Base-by-base conservation (phyloP, 129 eudicot genomes). In the Flaveria brownii region DNA sequence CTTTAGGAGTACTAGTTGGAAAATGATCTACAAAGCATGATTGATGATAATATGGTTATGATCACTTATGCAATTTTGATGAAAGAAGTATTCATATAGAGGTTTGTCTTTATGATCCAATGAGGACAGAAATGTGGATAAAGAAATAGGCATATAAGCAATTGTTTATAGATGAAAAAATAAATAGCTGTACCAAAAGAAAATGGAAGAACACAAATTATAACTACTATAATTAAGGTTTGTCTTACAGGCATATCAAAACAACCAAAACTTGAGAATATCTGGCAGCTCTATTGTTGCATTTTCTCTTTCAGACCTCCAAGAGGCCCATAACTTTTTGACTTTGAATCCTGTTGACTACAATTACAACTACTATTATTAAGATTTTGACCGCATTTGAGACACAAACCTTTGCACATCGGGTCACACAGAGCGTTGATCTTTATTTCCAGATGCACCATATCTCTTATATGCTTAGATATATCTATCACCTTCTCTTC, bases 391-490 rank as follows among this genome's bases (percentile, higher is more conserved):
- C 99, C 96, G 68, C 97, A 94, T 4, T 66, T 80, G 0, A 89
- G 90, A 77, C 97, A 94, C 50, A 88, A 57, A 42, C 99, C 97
- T 83, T 82, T 91, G 83, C 99, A 95, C 60, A 28, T 80, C 0
- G 96, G 86, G 80, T 88, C 89, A 77, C 99, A 91, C 1, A 89
- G 11, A 0, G 87, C 91, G 39, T 41, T 86, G 26, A 91, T 77
- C 56, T 84, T 87, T 80, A 95, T 91, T 83, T 95, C 97, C 16
- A 95, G 70, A 62, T 95, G 99, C 71, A 89, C 80, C 80, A 89
- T 81, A 81, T 95, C 99, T 87, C 97, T 86, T 39, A 91, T 78
- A 73, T 81, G 80, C 86, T 95, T 95, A 18, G 99, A 95, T 51
- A 95, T 95, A 80, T 95, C 97, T 15, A 91, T 81, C 36, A 60